Base-by-base conservation (phyloP, 495 filamentous ascomycete species). In the Cenococcum geophilum region DNA sequence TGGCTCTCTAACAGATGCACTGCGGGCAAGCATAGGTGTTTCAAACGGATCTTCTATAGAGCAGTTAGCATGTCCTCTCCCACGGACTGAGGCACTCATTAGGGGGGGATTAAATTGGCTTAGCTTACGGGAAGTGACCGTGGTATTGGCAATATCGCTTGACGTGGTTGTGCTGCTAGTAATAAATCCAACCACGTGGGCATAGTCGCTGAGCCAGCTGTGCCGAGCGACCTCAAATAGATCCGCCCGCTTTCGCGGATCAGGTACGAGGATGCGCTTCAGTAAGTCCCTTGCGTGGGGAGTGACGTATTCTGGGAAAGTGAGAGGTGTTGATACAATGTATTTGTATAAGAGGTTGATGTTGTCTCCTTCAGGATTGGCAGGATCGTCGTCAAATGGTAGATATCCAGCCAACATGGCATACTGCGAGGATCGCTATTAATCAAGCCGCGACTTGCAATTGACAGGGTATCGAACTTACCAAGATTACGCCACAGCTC, bases 341-440 rank as follows among this genome's bases (percentile, higher is more conserved):
- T 99, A 99, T 76, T 96, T 97, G 79, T 99, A 99, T 55, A 99
- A 80, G 5, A 97, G 79, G 73, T 97, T 99, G 78, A 99, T 99
- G 70, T 99, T 99, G 66, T 99, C 93, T 48, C 93, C 93, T 76
- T 99, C 93, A 4, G 93, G 93, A 69, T 99, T 99, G 42, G 92
- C 95, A 62, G 93, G 93, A 68, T 99, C 93, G 69, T 99, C 93
- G 69, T 99, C 93, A 71, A 99, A 99, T 4, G 93, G 93, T n/a
- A 99, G 80, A 73, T 97, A 99, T 34, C 93, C 93, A 11, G 93
- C 93, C 57, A 99, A 80, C 93, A 99, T 99, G 42, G 93, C 93
- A 75, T 97, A 99, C 93, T 98, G 69, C 14, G 14, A 20, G 21
- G 18, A 58, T 67, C 40, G 59, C 51, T 6, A 47, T 56, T 1